phyloP scores from a whole-genome alignment of 306 rosid species.

The Castanospermum australe region DNA sequence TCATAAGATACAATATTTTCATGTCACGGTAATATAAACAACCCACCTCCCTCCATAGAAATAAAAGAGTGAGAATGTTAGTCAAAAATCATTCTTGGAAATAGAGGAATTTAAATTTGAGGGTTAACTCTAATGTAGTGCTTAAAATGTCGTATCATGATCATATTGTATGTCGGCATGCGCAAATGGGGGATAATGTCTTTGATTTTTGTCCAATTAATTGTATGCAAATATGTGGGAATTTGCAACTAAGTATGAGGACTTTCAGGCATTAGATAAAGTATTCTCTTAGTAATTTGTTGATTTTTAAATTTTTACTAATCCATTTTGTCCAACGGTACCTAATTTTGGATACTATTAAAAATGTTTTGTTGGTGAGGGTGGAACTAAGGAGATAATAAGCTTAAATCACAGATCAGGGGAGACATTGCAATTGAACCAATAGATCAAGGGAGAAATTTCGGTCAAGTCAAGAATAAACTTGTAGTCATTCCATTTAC shows the following conservation, averaged over 20 bases:
- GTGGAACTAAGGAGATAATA: not conserved
- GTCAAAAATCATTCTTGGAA: too few species aligned
- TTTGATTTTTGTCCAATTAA: not conserved
- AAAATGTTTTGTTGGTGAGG: not conserved
- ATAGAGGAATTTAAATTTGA: too few species aligned
- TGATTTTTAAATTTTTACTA: not conserved
- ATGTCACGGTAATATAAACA: too few species aligned
- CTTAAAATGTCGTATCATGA: not conserved
- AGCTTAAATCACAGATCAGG: not conserved
- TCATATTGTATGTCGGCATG: not conserved
- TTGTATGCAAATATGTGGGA: not conserved
- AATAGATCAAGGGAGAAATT: too few species aligned
- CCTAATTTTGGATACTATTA: too few species aligned
- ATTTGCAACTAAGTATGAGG: too few species aligned
- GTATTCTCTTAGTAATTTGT: not conserved
- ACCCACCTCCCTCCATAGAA: too few species aligned
- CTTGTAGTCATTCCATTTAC: not conserved
- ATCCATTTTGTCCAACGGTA: not conserved
- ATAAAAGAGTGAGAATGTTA: too few species aligned
- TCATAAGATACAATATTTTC: too few species aligned
- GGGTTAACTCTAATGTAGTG: too few species aligned
- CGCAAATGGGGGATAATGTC: not conserved
- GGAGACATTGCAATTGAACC: not conserved
- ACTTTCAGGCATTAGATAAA: not conserved
- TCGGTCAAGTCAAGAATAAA: not conserved